Evolutionary conservation across 116 monocot genomes (phyloP), one percentile per base, ranked within the genome.

Genomic region (Iris pallida): DNA sequence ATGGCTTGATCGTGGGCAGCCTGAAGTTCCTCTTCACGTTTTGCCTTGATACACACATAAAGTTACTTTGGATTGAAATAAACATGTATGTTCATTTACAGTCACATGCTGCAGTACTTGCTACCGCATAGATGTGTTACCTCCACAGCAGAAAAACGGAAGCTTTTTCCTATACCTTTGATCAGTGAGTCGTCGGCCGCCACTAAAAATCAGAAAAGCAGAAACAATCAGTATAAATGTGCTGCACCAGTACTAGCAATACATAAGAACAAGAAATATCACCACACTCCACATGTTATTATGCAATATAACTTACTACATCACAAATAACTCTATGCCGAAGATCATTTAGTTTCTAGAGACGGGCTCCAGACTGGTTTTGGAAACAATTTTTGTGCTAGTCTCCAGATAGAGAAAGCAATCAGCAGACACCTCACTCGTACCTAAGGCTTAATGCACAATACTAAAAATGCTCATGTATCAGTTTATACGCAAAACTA

Each of bases 1-100:
- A 96, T 96, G 14, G 96, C 92, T 18, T 92, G 75, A 17, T 96
- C 96, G 76, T 96, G 96, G 6, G 96, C 92, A 66, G 72, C 87
- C 65, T 85, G 84, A 47, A 96, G 64, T 65, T 79, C 83, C 66
- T 89, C 89, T 66, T 96, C 92, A 45, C 79, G 88, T 63, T 83
- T 96, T 41, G 89, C 78, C 95, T 95, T 47, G 5, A 61, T 5
- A 63, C 3, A 5, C 47, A 46, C 4, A 63, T 8, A 47, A 19
- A 63, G 18, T 63, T 63, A 63, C 8, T 0, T 47, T 17, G 3
- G 17, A 8, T 63, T 10, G 3, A 18, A 13, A 12, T 46, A 63
- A 47, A 13, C 47, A 12, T 4, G 3, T 47, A 16, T 19, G 47
- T 12, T 63, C 16, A 47, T 47, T 30, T 30, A 30, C 6, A 63